Evolutionary conservation across 75 land plant genomes (phyloP), one percentile per base, ranked within the genome.

Genomic region (Pinus taeda): DNA sequence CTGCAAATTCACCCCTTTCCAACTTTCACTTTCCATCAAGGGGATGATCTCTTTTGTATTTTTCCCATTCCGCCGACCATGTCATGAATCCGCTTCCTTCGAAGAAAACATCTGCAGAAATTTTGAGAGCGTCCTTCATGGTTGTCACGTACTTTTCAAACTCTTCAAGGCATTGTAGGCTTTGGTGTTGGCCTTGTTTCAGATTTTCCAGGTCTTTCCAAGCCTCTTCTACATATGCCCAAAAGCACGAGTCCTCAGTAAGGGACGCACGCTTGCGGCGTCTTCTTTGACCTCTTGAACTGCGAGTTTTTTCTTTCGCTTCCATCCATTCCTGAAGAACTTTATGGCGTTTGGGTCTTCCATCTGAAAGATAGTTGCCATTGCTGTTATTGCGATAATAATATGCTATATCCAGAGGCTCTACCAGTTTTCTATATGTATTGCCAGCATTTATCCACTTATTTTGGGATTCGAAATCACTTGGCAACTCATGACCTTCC

Each of bases 341-440:
- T 66, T 73, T 86, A 57, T 90, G 88, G 3, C 90, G 82, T 37
- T 55, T 75, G 2, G 94, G 94, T 75, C 92, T 81, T 15, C 85
- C 92, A 20, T 60, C 65, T 26, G 66, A 45, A 78, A 81, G 36
- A 67, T 90, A 89, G 8, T 87, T 78, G 22, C 94, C 92, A 3
- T 92, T 79, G 59, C 84, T 88, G 81, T 78, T 85, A 3, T 36
- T 85, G 4, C 92, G 72, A 59, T 92, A 92, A 82, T 90, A 87
- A 76, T 92, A 79, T 21, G 92, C 92, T 21, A 92, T 90, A 77
- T 92, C 92, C 30, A 92, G 75, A 59, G 90, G 94, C 83, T 92
- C 94, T 17, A 90, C 88, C 3, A 90, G 59, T n/a, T 74, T 78
- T 37, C 94, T 71, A 57, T 76, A 92, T 24, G 21, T 66, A 59